Evolutionary conservation across 768 basidiomycete genomes (phyloP).

Genomic region (Rhizopogon vulgaris): DNA sequence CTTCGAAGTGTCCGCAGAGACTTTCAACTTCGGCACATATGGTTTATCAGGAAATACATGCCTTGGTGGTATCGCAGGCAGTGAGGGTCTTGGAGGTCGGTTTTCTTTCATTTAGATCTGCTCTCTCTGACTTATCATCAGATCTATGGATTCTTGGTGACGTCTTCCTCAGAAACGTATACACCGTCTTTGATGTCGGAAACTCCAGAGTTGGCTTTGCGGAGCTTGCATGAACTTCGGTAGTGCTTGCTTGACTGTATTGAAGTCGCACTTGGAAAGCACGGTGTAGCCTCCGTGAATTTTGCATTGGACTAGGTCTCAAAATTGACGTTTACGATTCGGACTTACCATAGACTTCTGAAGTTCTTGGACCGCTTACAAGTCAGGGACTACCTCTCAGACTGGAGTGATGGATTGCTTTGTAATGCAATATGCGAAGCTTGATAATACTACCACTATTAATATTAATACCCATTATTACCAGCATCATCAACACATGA

Average conservation of each 20-base stretch:
- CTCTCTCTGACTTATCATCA: background rate
- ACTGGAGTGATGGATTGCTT: no score
- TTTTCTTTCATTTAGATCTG: background rate
- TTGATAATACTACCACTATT: background rate
- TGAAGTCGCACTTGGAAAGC: background rate
- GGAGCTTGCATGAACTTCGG: constrained; percentile 13
- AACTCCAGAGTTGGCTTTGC: constrained; percentile 38
- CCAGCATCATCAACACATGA: background rate
- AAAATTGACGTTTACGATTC: background rate
- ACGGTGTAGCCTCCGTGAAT: background rate
- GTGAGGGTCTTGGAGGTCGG: constrained; percentile 17
- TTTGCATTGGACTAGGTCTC: background rate
- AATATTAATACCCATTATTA: background rate
- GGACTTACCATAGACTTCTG: background rate
- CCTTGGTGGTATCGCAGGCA: constrained; percentile 13
- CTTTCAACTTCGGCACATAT: constrained; percentile 31
- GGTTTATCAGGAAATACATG: constrained; percentile 8
- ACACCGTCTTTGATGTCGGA: constrained; percentile 37
- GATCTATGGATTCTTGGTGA: constrained; percentile 32
- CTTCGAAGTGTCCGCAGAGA: constrained; percentile 25
- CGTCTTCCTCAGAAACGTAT: constrained; percentile 40
- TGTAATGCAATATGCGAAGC: background rate
- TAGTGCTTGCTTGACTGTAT: background rate
- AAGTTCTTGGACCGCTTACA: background rate
- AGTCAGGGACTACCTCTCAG: no score